A percentile compares a stretch with the other conserved stretches of the same genome.
Evolutionary conservation across 495 filamentous ascomycete species (phyloP).

Genomic region (Aspergillus bridgeri): DNA sequence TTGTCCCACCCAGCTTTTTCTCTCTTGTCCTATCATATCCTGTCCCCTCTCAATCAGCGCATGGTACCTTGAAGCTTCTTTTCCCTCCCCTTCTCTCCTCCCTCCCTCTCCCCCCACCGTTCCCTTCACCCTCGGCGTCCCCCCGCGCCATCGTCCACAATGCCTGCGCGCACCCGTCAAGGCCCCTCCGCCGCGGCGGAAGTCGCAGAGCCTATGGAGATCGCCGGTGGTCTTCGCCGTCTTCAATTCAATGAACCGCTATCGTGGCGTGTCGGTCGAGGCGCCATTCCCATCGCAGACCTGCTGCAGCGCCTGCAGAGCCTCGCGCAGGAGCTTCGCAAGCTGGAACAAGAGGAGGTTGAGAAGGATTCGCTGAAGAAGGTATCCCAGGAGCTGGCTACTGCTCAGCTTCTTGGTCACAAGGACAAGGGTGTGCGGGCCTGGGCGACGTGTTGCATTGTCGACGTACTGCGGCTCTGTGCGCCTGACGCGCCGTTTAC

Average conservation of each 20-base stretch:
- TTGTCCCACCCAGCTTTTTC: conserved; percentile 1
- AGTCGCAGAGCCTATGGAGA: conserved; percentile 32
- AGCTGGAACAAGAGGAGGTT: conserved; percentile 83
- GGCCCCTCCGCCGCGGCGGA: conserved; percentile 36
- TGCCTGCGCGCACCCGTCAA: conserved; percentile 50
- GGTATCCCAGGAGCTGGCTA: conserved; percentile 86
- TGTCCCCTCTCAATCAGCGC: conserved; percentile 7
- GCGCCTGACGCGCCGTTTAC: conserved; percentile 96
- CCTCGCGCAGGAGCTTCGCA: conserved; percentile 78
- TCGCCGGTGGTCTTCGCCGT: conserved; percentile 33
- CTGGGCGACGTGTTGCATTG: conserved; percentile 82
- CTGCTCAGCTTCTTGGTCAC: conserved; percentile 76
- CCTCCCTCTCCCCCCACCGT: conserved; percentile 29
- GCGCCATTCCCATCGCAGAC: conserved; percentile 75
- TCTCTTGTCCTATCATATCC: conserved; percentile 1
- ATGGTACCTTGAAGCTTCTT: conserved; percentile 20
- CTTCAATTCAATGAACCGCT: conserved; percentile 77
- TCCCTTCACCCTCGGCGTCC: conserved; percentile 32
- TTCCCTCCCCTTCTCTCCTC: conserved; percentile 15
- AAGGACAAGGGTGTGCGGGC: conserved; percentile 92
- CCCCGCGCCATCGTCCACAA: conserved; percentile 32
- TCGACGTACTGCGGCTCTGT: conserved; percentile 90
- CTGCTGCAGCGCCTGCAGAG: conserved; percentile 75
- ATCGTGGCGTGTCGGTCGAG: conserved; percentile 86
- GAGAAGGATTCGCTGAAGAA: conserved; percentile 74